Evolutionary conservation across 2,329 filamentous ascomycete species (phyloP).

Genomic region (Hirsutella thompsonii): DNA sequence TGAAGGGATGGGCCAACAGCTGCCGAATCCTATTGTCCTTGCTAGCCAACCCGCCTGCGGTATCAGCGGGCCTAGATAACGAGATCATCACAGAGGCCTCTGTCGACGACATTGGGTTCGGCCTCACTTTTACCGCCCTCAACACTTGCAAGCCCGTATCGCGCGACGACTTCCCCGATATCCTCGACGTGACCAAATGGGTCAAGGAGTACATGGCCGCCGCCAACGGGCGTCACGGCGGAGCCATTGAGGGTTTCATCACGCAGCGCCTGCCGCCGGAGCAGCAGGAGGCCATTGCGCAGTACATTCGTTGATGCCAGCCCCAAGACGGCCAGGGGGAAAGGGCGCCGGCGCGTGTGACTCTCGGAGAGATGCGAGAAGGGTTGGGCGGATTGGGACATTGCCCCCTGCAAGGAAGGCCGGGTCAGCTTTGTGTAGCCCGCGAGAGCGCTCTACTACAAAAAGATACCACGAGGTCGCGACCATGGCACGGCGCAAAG

Average conservation of each 20-base stretch:
- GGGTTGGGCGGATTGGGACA: neutral
- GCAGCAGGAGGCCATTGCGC: conserved; percentile 37
- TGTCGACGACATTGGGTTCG: conserved; percentile 89
- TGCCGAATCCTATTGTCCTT: conserved; percentile 82
- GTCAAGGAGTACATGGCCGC: conserved; percentile 65
- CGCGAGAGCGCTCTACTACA: no score
- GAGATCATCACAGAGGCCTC: conserved; percentile 78
- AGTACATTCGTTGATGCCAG: conserved; percentile 30
- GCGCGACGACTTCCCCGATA: conserved; percentile 75
- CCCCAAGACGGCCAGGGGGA: no score
- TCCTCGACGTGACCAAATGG: conserved; percentile 74
- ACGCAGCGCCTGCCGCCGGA: conserved; percentile 55
- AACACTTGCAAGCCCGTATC: conserved; percentile 72
- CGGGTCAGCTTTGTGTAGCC: no score
- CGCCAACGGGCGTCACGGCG: conserved; percentile 61
- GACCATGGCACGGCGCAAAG: no score
- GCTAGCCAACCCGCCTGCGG: conserved; percentile 70
- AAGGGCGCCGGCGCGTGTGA: no score
- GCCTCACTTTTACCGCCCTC: conserved; percentile 84
- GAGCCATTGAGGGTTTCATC: conserved; percentile 59
- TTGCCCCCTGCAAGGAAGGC: no score
- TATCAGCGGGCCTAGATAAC: conserved; percentile 51
- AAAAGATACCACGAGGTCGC: no score
- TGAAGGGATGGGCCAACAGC: conserved; percentile 84
- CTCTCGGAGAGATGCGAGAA: neutral